A percentile compares a stretch with the other conserved stretches of the same genome.
phyloP scores from a whole-genome alignment of 2,329 filamentous ascomycete genomes.

The Cladosporium sp. region DNA sequence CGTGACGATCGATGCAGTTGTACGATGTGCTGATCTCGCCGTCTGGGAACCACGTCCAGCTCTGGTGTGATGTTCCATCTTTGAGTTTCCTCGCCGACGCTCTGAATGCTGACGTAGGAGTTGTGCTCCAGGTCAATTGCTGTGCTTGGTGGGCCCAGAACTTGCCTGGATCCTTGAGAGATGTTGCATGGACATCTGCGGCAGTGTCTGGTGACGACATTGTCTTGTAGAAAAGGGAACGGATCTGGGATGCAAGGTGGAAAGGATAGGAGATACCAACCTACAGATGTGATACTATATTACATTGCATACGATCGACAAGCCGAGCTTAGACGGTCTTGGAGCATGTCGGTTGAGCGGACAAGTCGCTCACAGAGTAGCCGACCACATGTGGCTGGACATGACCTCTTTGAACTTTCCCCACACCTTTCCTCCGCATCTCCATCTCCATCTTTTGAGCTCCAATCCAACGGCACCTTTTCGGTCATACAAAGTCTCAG shows the following conservation, averaged over 20 bases:
- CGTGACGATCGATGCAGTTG: constrained; percentile 87
- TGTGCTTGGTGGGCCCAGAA: constrained; percentile 50
- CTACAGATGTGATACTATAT: neutral
- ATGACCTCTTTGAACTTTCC: neutral
- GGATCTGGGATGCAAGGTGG: neutral
- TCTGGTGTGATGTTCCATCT: constrained; percentile 60
- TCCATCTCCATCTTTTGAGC: neutral
- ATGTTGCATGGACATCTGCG: constrained; percentile 32
- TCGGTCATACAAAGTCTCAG: neutral
- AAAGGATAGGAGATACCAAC: neutral
- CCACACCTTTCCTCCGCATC: constrained; percentile 2
- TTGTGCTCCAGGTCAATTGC: constrained; percentile 75
- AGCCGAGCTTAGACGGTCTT: constrained; percentile 11
- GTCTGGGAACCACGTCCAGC: constrained; percentile 87
- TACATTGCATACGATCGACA: neutral
- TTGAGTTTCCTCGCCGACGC: constrained; percentile 60
- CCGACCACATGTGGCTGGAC: neutral
- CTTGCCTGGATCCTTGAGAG: constrained; percentile 29
- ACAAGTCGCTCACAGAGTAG: neutral
- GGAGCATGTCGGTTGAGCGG: constrained; percentile 5
- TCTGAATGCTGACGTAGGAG: constrained; percentile 60
- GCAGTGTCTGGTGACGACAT: constrained; percentile 26
- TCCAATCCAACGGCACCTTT: no score
- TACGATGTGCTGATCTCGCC: constrained; percentile 88
- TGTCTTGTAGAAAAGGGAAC: neutral